Evolutionary conservation across 163 green algal species (phyloP).

Genomic region (Coccomyxa subellipsoidea): DNA sequence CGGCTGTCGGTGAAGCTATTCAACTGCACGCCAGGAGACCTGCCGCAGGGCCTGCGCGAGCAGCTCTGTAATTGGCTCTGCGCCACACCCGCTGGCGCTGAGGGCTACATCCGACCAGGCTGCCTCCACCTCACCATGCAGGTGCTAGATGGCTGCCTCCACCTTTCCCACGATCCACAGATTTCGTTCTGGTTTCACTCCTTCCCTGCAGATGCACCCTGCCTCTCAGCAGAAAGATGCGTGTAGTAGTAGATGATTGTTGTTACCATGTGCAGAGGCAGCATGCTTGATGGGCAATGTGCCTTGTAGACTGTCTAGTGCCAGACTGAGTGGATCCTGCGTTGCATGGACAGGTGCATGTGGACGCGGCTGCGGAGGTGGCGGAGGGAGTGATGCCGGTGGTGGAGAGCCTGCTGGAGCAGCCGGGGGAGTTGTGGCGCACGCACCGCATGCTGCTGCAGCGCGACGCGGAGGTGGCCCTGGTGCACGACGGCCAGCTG

Average conservation of each 20-base stretch:
- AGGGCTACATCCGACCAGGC: conserved; percentile 74
- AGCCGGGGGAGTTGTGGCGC: conserved; percentile 50
- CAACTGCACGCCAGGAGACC: conserved; percentile 66
- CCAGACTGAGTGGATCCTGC: background rate
- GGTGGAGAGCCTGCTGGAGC: conserved; percentile 38
- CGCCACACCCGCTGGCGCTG: conserved; percentile 17
- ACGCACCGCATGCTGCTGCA: conserved; percentile 56
- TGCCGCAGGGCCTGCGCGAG: conserved; percentile 55
- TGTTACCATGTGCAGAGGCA: too few species aligned
- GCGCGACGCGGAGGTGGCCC: conserved; percentile 44
- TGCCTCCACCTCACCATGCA: conserved; percentile 78
- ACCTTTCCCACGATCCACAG: too few species aligned
- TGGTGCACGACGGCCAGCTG: conserved; percentile 35
- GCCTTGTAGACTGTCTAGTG: too few species aligned
- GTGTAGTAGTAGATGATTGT: too few species aligned
- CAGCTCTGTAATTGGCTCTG: conserved; percentile 41
- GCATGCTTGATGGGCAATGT: too few species aligned
- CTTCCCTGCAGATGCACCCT: too few species aligned
- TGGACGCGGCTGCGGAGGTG: background rate
- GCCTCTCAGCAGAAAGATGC: too few species aligned
- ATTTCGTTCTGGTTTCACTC: too few species aligned
- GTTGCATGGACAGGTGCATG: background rate
- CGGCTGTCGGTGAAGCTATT: conserved; percentile 79
- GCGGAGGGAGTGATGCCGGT: conserved; percentile 33
- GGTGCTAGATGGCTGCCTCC: too few species aligned